Base-by-base conservation (phyloP, 1,284 basidiomycete genomes). In the Schizopora paradoxa region DNA sequence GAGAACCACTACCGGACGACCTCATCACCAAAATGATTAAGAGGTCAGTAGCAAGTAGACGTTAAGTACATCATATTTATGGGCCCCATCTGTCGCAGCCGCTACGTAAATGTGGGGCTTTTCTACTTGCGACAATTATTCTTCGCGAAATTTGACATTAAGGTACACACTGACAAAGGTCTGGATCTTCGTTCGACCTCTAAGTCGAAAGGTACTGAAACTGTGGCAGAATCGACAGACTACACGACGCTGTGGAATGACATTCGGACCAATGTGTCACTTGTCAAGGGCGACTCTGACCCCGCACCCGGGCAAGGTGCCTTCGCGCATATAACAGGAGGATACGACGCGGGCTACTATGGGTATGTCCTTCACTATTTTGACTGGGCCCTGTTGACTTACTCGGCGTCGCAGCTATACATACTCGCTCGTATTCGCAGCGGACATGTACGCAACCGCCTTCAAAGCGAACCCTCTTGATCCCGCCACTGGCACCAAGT, bases 271-370 rank as follows among this genome's bases (percentile, higher is more conserved):
- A 56, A 72, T 42, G 74, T 86, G 28, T 83, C 82, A 0, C 67
- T 86, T 8, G 79, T 89, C 11, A 79, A 84, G 54, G 73, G 73
- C 14, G 57, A 59, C 14, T 72, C 65, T 11, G 74, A 76, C 49
- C 67, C 67, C n/a, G 70, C 69, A 10, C 79, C 85, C 26, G 88
- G 86, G 1, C 86, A 90, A 61, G 74, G 68, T 27, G 67, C 75
- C 1, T 87, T 88, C 56, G 79, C 72, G 1, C 85, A 89, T 59
- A 79, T 89, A 44, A 77, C 77, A 13, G 78, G 81, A 10, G 84
- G 82, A 8, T 86, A 89, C 54, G 85, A 87, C 55, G 85, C 82
- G 7, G 86, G 86, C 10, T 89, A 89, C 60, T 90, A 90, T 58
- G 85, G 83, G 70, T 82, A 61, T 36, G 59, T 26, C 26, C 16